Conservation (phyloP, 1,284 basidiomycete genomes). For the Fereydounia khargensis region DNA sequence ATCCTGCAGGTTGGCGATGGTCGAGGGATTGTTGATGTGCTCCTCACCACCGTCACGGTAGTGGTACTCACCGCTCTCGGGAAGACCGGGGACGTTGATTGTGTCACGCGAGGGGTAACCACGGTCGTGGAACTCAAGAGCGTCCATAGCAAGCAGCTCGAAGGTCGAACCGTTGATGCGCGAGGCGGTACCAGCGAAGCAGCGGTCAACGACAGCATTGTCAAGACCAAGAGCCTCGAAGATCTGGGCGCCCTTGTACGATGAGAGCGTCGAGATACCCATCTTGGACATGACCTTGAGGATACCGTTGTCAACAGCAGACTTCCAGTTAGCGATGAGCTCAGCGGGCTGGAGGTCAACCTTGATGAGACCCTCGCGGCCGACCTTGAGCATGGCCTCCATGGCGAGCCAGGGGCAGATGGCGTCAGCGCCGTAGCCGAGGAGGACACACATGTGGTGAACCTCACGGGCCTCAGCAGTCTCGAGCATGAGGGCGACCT, state of each 20-base stretch:
- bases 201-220: constrained; percentile 46
- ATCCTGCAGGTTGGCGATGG: constrained; percentile 53
- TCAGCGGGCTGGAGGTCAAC: constrained; percentile 34
- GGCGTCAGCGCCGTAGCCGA: constrained; percentile 55
- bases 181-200: constrained; percentile 53
- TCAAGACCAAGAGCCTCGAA: constrained; percentile 54
- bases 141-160: constrained; percentile 48
- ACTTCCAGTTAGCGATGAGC: constrained; percentile 47
- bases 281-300: constrained; percentile 56
- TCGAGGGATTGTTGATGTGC: constrained; percentile 52
- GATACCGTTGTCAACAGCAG: constrained; percentile 50
- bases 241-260: constrained; percentile 56
- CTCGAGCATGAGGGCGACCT: constrained; percentile 52
- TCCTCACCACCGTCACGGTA: constrained; percentile 53
- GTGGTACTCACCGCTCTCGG: constrained; percentile 54
- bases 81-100: constrained; percentile 39
- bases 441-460: constrained; percentile 53
- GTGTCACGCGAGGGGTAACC: constrained; percentile 49
- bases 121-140: constrained; percentile 53
- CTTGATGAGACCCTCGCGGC: constrained; percentile 53
- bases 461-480: constrained; percentile 54
- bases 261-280: constrained; percentile 53
- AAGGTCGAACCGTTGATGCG: constrained; percentile 50
- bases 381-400: constrained; percentile 54
- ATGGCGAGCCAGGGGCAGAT: constrained; percentile 54